These are phyloP conservation scores for Chaetothyriales sp. DNA, from an alignment of 2,329 filamentous ascomycete species.

Conservation along the genomic window DNA sequence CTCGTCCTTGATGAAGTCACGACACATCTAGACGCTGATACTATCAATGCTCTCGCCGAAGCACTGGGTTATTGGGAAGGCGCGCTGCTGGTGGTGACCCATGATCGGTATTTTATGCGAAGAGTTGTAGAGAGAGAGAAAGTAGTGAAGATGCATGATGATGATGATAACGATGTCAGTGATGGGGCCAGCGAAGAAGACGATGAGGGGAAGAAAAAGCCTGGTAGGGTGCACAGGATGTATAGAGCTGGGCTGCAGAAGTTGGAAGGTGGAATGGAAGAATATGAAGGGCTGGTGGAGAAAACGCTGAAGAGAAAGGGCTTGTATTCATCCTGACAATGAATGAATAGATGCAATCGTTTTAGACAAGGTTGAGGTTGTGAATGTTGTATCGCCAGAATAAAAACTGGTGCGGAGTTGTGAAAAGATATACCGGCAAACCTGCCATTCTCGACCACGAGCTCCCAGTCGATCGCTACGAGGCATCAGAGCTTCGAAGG, in stretches of 20 bases:
- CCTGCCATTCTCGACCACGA: not conserved
- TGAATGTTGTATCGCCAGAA: too few species aligned
- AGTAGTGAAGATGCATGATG: constrained; percentile 14
- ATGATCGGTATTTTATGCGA: constrained; percentile 70
- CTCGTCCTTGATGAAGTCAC: constrained; percentile 70
- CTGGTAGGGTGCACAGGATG: constrained; percentile 45
- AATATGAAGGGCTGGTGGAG: constrained; percentile 52
- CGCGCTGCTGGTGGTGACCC: constrained; percentile 62
- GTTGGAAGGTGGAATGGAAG: constrained; percentile 47
- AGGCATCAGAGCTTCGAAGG: too few species aligned
- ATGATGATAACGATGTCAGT: constrained; percentile 29
- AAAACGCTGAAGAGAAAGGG: constrained; percentile 34
- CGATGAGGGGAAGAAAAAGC: constrained; percentile 30
- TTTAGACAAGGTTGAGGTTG: not conserved
- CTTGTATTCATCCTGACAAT: not conserved
- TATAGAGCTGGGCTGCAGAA: constrained; percentile 39
- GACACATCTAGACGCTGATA: constrained; percentile 74
- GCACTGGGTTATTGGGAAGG: constrained; percentile 57
- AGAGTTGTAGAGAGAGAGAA: constrained; percentile 54
- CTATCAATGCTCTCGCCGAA: constrained; percentile 55
- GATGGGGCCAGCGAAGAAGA: constrained; percentile 27
- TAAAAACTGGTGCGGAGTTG: too few species aligned
- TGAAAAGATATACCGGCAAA: not conserved
- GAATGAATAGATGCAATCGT: not conserved
- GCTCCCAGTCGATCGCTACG: not conserved